Evolutionary conservation across 345 rosid genomes (phyloP).

Genomic region (Garcia nutans): DNA sequence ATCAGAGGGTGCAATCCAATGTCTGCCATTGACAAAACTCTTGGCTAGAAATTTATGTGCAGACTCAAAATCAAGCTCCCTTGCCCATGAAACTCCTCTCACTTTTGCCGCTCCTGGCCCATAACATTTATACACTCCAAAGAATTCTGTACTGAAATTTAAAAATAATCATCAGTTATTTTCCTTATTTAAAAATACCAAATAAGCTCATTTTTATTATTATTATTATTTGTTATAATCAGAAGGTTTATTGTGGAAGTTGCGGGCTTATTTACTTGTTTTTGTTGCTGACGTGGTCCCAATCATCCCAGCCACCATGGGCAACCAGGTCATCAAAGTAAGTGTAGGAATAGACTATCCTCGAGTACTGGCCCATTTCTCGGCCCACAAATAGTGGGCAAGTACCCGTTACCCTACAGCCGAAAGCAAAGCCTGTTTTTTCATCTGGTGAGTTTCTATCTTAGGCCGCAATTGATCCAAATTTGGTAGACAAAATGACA

Average conservation of each 20-base stretch:
- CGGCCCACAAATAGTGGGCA: constrained; percentile 87
- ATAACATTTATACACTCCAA: constrained; percentile 86
- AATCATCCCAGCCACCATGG: constrained; percentile 97
- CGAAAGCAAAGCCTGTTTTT: constrained; percentile 86
- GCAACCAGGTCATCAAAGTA: constrained; percentile 86
- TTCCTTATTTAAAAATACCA: too few species aligned
- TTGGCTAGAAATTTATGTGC: constrained; percentile 84
- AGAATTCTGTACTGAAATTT: constrained; percentile 63
- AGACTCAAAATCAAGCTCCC: constrained; percentile 68
- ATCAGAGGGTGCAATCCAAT: constrained; percentile 80
- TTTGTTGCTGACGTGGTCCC: constrained; percentile 88
- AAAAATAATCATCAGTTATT: background rate
- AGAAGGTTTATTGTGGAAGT: background rate
- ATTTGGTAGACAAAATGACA: too few species aligned
- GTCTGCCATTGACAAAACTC: constrained; percentile 92
- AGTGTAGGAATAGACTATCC: constrained; percentile 84
- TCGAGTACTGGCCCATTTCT: constrained; percentile 95
- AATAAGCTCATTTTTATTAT: too few species aligned
- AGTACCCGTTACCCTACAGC: constrained; percentile 77
- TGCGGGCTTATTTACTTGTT: constrained; percentile 51
- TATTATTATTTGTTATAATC: too few species aligned
- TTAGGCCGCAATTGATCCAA: constrained; percentile 94
- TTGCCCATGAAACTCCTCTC: constrained; percentile 80
- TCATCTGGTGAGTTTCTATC: constrained; percentile 73
- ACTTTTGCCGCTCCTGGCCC: constrained; percentile 89